Base-by-base conservation (phyloP, 208 protist genomes). In the Sergeia podlipaevii region DNA sequence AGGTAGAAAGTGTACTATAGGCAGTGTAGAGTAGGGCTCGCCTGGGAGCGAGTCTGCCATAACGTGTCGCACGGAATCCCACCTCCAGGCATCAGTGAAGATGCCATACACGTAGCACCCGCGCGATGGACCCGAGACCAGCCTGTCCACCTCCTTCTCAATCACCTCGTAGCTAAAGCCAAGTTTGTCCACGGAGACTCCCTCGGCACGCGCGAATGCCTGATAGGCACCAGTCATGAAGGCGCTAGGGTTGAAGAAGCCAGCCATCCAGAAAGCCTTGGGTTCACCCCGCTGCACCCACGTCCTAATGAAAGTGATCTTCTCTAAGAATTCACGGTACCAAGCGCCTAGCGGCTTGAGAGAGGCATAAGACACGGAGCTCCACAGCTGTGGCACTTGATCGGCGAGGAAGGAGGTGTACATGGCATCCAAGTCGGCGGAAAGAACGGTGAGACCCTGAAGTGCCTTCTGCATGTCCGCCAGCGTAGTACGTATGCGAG, bases 201-300 rank as follows among this genome's bases (percentile, higher is more conserved):
- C 68, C 68, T 98, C 91, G 32, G 95, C 84, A 29, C 98, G 86
- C 13, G 97, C 97, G 68, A 96, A 96, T 54, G 94, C 78, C 60
- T 99, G 97, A 43, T 97, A 93, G 21, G 91, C 81, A 55, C 96
- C 98, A 5, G 98, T 99, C 75, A 99, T 93, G 74, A 99, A 99
- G 30, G 93, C 97, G 74, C 98, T 98, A 34, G 97, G 97, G 81
- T 98, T 99, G 81, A 98, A 99, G 74, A 99, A 97, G 32, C 96
- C 96, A 30, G 90, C 82, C 27, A 99, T 80, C 95, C 95, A 98
- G 76, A 97, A 99, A 21, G 77, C 77, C 15, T 45, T 72, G 32
- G 98, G 97, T 58, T 91, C 76, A 1, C 97, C 98, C 29, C 90
- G 77, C 27, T 76, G 70, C 44, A 98, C 51, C 97, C 98, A 99